Conservation (phyloP, 2,329 filamentous ascomycete genomes). For the Microcera coccophila region DNA sequence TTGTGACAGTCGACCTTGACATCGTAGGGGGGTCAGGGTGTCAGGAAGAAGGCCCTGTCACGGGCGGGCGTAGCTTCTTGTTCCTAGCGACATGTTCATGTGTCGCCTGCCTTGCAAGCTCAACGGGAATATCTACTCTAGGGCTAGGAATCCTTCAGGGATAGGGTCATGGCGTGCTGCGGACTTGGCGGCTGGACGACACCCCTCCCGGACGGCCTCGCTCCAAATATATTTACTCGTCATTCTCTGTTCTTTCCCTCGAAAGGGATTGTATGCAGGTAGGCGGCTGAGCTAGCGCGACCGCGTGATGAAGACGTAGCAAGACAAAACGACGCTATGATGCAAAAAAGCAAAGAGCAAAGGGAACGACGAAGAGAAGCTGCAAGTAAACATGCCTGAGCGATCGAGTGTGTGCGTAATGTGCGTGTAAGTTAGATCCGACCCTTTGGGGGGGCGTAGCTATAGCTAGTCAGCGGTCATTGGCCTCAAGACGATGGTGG, state of each 20-base stretch:
- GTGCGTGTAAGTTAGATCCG: conserved; percentile 19
- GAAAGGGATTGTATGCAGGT: too few species aligned
- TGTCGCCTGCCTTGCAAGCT: conserved; percentile 9
- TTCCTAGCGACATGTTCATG: conserved; percentile 13
- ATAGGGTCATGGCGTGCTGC: background rate
- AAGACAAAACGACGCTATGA: conserved; percentile 12
- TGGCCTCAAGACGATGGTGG: conserved; percentile 22
- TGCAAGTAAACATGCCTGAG: conserved; percentile 1
- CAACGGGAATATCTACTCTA: background rate
- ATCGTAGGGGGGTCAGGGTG: conserved; percentile 7
- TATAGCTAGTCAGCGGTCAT: conserved; percentile 22
- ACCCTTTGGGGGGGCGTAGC: conserved; percentile 17
- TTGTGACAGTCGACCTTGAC: conserved; percentile 14
- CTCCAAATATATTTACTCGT: too few species aligned
- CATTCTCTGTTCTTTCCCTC: too few species aligned
- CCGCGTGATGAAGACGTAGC: conserved; percentile 4
- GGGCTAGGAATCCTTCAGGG: background rate
- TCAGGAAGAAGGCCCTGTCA: conserved; percentile 6
- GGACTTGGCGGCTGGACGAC: background rate
- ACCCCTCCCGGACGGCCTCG: too few species aligned
- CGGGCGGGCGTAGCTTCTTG: conserved; percentile 6
- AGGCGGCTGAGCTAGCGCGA: background rate
- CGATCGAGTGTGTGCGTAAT: conserved; percentile 22
- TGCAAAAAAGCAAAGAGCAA: conserved; percentile 3
- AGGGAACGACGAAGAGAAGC: too few species aligned